phyloP scores from a whole-genome alignment of 148 eudicot genomes.

The Rhododendron griersonianum region DNA sequence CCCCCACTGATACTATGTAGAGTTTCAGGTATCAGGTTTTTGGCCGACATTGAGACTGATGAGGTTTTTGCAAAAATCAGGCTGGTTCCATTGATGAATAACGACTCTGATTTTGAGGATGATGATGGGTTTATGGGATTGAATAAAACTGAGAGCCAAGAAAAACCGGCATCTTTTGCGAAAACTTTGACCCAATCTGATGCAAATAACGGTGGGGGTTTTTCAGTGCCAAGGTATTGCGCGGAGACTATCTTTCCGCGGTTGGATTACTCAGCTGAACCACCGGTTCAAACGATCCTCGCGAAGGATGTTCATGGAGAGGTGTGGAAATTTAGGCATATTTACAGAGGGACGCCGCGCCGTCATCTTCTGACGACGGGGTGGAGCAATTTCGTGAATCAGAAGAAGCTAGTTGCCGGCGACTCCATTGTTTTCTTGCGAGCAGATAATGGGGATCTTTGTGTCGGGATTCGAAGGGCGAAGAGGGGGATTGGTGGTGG shows the following conservation, averaged over 20 bases:
- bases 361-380: conserved; percentile 89
- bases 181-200: conserved; percentile 94
- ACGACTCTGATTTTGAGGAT: conserved; percentile 27
- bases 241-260: conserved; percentile 91
- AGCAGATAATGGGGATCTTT: conserved; percentile 77
- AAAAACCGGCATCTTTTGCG: conserved; percentile 70
- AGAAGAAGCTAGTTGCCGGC: conserved; percentile 87
- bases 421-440: conserved; percentile 86
- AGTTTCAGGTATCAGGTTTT: conserved; percentile 45
- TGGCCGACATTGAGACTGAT: conserved; percentile 71
- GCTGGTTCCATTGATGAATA: conserved; percentile 40
- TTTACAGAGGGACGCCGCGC: conserved; percentile 89
- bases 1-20: conserved; percentile 55
- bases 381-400: conserved; percentile 90
- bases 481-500: conserved; percentile 63
- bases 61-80: conserved; percentile 74
- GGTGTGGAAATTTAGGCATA: conserved; percentile 90
- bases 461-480: conserved; percentile 84
- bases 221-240: conserved; percentile 84
- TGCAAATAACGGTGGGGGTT: conserved; percentile 96
- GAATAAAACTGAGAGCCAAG: conserved; percentile 28
- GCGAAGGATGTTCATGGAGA: conserved; percentile 90
- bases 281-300: conserved; percentile 79
- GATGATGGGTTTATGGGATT: conserved; percentile 25
- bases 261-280: conserved; percentile 79